These are phyloP conservation scores for Citrullus colocynthis DNA, from an alignment of 306 rosid genomes.

Conservation along the genomic window DNA sequence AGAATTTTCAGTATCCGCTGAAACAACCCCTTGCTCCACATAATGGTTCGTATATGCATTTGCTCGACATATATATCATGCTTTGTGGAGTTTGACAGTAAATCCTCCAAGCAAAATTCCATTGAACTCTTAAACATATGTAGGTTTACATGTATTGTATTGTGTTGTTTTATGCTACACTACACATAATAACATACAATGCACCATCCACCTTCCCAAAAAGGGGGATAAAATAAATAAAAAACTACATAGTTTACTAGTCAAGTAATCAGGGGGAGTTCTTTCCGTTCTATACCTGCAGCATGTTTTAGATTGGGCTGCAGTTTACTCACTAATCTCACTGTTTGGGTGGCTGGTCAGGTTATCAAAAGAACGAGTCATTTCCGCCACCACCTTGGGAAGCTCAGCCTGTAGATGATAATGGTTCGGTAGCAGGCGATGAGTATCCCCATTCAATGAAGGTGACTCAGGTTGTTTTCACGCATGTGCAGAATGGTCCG, in stretches of 20 bases:
- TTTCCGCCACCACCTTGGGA: slow-evolving; percentile 97
- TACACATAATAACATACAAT: neutral
- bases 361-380: slow-evolving; percentile 44
- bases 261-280: neutral
- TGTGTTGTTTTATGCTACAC: neutral
- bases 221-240: neutral
- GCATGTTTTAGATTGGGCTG: neutral
- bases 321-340: neutral
- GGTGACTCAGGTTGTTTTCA: slow-evolving; percentile 37
- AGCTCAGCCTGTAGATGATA: slow-evolving; percentile 44
- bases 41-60: slow-evolving; percentile 38
- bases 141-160: neutral
- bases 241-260: neutral
- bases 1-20: slow-evolving; percentile 35
- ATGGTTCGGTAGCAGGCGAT: slow-evolving; percentile 30
- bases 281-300: no score
- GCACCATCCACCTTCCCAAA: neutral
- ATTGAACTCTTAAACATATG: neutral
- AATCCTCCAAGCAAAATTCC: neutral
- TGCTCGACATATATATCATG: slow-evolving; percentile 2
- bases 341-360: slow-evolving; percentile 26
- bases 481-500: slow-evolving; percentile 26
- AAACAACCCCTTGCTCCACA: slow-evolving; percentile 25
- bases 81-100: neutral
- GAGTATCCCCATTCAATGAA: slow-evolving; percentile 56